A percentile compares a stretch with the other conserved stretches of the same genome.
Evolutionary conservation across 2,329 filamentous ascomycete genomes (phyloP).

Genomic region (Fusarium sp.): DNA sequence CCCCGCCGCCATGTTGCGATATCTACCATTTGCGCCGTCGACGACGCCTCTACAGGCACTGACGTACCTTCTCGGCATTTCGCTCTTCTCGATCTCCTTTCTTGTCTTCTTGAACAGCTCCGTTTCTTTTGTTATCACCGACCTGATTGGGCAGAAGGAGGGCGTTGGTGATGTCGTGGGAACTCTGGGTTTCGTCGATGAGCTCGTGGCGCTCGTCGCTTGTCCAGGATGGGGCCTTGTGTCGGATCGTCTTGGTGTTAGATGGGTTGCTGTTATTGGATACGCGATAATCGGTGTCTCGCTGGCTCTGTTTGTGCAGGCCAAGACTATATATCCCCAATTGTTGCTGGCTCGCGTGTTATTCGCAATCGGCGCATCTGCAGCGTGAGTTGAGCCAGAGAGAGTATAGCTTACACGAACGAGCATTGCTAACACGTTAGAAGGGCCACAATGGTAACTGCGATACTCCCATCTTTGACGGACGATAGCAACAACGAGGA

Average conservation of each 20-base stretch:
- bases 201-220: conserved; percentile 81
- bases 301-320: conserved; percentile 84
- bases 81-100: conserved; percentile 88
- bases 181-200: conserved; percentile 85
- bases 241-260: conserved; percentile 79
- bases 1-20: conserved; percentile 49
- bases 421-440: conserved; percentile 24
- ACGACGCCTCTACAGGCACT: conserved; percentile 70
- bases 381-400: conserved; percentile 64
- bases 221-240: conserved; percentile 83
- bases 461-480: conserved; percentile 80
- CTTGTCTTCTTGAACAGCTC: conserved; percentile 89
- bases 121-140: conserved; percentile 85
- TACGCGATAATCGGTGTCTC: conserved; percentile 84
- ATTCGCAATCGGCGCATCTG: conserved; percentile 93
- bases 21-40: conserved; percentile 66
- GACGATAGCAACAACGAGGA: conserved; percentile 54
- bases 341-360: conserved; percentile 83
- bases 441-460: conserved; percentile 94
- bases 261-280: conserved; percentile 77
- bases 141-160: conserved; percentile 78
- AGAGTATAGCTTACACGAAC: neutral
- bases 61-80: conserved; percentile 83
- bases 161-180: conserved; percentile 83
- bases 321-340: conserved; percentile 86